Evolutionary conservation across 208 protist species (phyloP), one percentile per base, ranked within the genome.

Genomic region (Wallacemonas sp.): DNA sequence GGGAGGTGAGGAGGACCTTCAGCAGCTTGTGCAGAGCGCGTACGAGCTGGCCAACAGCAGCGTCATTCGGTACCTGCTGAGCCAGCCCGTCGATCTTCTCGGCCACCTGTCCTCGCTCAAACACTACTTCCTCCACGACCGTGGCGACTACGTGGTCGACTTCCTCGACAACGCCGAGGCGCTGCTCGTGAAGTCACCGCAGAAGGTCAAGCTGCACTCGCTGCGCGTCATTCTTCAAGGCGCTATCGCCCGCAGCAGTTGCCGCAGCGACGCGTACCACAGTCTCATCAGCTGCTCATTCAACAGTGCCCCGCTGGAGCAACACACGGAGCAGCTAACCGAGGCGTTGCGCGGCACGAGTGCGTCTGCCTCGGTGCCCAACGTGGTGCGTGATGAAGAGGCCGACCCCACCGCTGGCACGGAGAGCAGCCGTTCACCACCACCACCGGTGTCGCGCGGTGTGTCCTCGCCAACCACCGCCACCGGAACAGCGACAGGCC

Each of bases 141-240:
- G 87, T 34, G 80, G 90, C 6, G 90, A 96, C 66, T 96, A 87
- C 83, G 52, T 96, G 1, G 80, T 88, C 14, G 83, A 91, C 61
- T 93, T 96, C 64, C 79, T 96, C 46, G 87, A 96, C 66, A 93
- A 73, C 72, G 85, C 90, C 1, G 81, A 90, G 54, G 79, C 62
- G 14, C 74, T 93, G 8, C 78, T 96, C 3, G 34, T 64, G 33
- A 81, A 82, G 43, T 80, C 87, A 33, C 72, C 75, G 1, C 74
- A 88, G 43, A 71, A 79, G 26, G 85, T 93, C 11, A 89, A 88
- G 46, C 75, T 71, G 26, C 78, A 96, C 72, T 92, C 90, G n/a
- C 68, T 96, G 56, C 77, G 81, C 24, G 81, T 96, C 21, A 68
- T 92, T 0, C 74, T 96, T 64, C 90, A 96, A 61, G 80, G 75